Evolutionary conservation across 768 basidiomycete species (phyloP).

Genomic region (Tulasnella sp.): DNA sequence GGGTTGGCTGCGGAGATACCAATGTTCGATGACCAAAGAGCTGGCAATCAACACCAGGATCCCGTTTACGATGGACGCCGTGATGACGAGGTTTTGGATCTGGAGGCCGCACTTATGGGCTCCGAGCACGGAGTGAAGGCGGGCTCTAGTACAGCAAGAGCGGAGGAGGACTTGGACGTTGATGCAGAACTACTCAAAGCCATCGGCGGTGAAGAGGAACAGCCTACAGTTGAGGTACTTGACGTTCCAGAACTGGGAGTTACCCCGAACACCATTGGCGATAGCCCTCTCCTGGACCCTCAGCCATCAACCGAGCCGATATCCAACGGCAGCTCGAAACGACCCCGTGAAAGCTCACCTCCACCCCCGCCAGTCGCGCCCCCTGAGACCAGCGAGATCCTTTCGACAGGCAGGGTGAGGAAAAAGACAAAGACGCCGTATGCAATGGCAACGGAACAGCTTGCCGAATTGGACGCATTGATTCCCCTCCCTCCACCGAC

Average conservation of each 20-base stretch:
- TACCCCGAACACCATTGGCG: background rate
- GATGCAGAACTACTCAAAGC: constrained; percentile 21
- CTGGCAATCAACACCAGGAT: background rate
- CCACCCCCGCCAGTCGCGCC: background rate
- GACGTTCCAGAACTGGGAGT: background rate
- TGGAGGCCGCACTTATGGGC: constrained; percentile 25
- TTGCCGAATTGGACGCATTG: constrained; percentile 5
- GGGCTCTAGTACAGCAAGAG: constrained; percentile 41
- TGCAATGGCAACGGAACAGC: constrained; percentile 18
- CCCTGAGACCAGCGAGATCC: constrained; percentile 3
- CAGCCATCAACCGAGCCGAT: background rate
- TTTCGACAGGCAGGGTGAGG: constrained; percentile 15
- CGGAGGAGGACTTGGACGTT: constrained; percentile 27
- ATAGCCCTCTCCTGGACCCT: background rate
- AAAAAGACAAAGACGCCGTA: constrained; percentile 23
- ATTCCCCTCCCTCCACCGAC: constrained; percentile 12
- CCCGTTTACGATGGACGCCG: constrained; percentile 36
- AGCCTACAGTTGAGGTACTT: background rate
- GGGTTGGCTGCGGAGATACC: background rate
- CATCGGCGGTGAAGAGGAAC: constrained; percentile 17
- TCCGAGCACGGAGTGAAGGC: constrained; percentile 12
- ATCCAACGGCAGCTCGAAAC: background rate
- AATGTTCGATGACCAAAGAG: background rate
- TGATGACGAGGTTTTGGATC: constrained; percentile 24
- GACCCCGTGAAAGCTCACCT: constrained; percentile 1